These are phyloP conservation scores for Austroboletus festivus DNA, from an alignment of 768 basidiomycete species.

Conservation along the genomic window DNA sequence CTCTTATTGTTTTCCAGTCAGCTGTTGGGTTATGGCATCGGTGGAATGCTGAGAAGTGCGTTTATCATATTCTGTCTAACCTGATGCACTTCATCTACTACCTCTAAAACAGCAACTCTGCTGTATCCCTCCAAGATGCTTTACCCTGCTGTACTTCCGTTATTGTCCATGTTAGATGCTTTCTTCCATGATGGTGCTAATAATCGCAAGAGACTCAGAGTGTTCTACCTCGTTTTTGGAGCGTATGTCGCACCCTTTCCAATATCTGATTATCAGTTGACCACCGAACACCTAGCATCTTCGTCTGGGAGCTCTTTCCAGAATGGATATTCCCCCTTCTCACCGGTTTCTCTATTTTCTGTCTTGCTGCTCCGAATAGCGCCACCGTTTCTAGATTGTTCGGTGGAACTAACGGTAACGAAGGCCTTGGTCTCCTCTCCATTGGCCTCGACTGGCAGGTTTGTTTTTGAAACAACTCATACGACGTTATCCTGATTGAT, in stretches of 20 bases:
- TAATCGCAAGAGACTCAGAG: slow-evolving; percentile 34
- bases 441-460: slow-evolving; percentile 63
- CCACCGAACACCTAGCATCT: slow-evolving; percentile 26
- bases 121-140: slow-evolving; percentile 47
- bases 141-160: slow-evolving; percentile 34
- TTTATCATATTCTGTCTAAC: not conserved
- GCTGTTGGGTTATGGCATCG: slow-evolving; percentile 50
- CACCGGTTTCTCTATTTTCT: slow-evolving; percentile 62
- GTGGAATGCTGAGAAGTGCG: slow-evolving; percentile 49
- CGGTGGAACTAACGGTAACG: slow-evolving; percentile 64
- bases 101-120: slow-evolving; percentile 11
- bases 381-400: slow-evolving; percentile 44
- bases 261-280: not conserved
- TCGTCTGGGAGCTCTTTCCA: slow-evolving; percentile 25
- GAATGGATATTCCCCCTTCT: slow-evolving; percentile 51
- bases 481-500: not conserved
- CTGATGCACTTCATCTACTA: not conserved
- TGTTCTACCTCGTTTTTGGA: slow-evolving; percentile 22
- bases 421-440: slow-evolving; percentile 60
- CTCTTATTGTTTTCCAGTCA: slow-evolving; percentile 41
- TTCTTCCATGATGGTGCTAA: slow-evolving; percentile 26
- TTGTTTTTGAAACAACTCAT: slow-evolving; percentile 9
- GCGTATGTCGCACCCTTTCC: slow-evolving; percentile 24
- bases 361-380: slow-evolving; percentile 46
- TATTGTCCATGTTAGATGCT: slow-evolving; percentile 27